A percentile compares a stretch with the other conserved stretches of the same genome.
Evolutionary conservation across 345 rosid species (phyloP).

Genomic region (Lepidium didymum): DNA sequence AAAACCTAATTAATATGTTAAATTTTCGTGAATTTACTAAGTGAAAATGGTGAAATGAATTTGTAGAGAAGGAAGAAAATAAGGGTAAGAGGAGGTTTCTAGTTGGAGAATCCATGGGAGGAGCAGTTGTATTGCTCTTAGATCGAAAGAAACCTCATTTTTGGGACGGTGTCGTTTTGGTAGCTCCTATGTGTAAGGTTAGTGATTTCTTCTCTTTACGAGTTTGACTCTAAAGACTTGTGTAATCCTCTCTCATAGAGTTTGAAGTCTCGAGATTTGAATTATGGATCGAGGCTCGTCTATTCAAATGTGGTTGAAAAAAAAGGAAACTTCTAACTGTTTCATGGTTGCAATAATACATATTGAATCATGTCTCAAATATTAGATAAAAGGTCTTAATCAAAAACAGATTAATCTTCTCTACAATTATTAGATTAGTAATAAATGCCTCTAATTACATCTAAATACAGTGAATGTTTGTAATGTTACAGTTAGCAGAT

Average conservation of each 20-base stretch:
- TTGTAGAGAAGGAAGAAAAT: conserved; percentile 49
- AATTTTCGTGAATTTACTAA: background rate
- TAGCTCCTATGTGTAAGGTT: conserved; percentile 95
- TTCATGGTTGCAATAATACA: background rate
- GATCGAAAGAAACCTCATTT: conserved; percentile 59
- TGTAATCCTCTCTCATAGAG: no score
- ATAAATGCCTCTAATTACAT: background rate
- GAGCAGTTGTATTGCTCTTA: conserved; percentile 58
- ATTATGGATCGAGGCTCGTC: no score
- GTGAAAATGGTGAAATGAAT: background rate
- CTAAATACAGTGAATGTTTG: background rate
- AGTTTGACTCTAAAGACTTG: background rate
- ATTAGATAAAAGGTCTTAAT: background rate
- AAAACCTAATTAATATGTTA: background rate
- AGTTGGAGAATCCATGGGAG: conserved; percentile 95
- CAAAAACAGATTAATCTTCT: background rate
- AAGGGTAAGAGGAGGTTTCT: conserved; percentile 58
- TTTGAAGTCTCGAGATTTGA: no score
- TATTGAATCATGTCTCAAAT: background rate
- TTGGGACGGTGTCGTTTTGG: conserved; percentile 82
- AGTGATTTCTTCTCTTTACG: background rate
- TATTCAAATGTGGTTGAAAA: no score
- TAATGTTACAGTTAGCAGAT: conserved; percentile 51
- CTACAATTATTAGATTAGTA: background rate
- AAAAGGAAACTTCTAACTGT: background rate